phyloP scores from a whole-genome alignment of 2,329 filamentous ascomycete genomes.

The Nemania sp. region DNA sequence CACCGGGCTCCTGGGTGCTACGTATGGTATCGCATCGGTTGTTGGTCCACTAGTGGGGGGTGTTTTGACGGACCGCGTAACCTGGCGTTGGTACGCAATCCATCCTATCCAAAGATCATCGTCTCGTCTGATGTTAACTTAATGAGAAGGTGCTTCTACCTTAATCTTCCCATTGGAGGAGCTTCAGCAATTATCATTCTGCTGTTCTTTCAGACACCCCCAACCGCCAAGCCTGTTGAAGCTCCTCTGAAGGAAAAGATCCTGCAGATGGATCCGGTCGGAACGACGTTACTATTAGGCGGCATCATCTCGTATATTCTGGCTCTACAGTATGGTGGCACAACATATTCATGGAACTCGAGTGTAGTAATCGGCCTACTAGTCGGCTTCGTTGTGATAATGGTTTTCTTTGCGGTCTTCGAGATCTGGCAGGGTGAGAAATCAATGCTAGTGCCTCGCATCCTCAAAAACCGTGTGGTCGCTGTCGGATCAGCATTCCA shows the following conservation, averaged over 20 bases:
- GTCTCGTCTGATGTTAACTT: not conserved
- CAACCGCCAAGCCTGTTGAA: not conserved
- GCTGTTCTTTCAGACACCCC: not conserved
- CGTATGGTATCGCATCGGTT: not conserved
- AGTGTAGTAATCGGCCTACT: slow-evolving; percentile 53
- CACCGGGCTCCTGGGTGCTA: not conserved
- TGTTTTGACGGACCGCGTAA: slow-evolving; percentile 46
- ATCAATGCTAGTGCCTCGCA: slow-evolving; percentile 35
- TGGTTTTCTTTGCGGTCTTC: slow-evolving; percentile 42
- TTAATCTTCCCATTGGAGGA: slow-evolving; percentile 7
- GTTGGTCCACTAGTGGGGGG: slow-evolving; percentile 31
- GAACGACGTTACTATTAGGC: slow-evolving; percentile 50
- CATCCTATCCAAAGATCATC: not conserved
- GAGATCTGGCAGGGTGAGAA: slow-evolving; percentile 34
- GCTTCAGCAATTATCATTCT: not conserved
- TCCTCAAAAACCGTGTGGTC: slow-evolving; percentile 10
- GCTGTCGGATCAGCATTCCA: slow-evolving; percentile 2
- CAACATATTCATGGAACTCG: not conserved
- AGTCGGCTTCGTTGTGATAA: slow-evolving; percentile 47
- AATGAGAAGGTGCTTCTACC: slow-evolving; percentile 6
- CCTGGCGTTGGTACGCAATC: slow-evolving; percentile 51
- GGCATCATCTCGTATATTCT: slow-evolving; percentile 55
- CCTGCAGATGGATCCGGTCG: slow-evolving; percentile 43
- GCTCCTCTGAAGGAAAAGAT: slow-evolving; percentile 31
- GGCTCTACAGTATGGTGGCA: slow-evolving; percentile 52